Conservation (phyloP, 2,329 filamentous ascomycete species). For the Trichoderma atrobrunneum region DNA sequence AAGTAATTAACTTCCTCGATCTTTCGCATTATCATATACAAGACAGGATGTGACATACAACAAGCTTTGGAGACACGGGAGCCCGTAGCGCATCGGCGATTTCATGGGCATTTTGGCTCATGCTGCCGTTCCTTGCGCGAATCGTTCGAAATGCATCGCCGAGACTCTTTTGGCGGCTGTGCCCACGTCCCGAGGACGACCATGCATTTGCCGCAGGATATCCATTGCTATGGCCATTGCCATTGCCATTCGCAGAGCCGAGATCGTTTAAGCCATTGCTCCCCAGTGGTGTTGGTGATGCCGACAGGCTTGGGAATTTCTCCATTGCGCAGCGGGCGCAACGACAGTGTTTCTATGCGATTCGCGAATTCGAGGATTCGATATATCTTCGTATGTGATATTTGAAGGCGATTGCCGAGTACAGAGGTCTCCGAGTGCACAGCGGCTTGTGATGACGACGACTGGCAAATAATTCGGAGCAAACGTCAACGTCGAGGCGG, state of each 20-base stretch:
- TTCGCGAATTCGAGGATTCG: neutral
- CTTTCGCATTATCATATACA: neutral
- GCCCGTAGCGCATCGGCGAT: constrained; percentile 87
- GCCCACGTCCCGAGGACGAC: constrained; percentile 44
- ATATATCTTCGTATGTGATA: neutral
- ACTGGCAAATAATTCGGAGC: neutral
- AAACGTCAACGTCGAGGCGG: neutral
- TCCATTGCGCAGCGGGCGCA: constrained; percentile 41
- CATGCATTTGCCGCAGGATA: constrained; percentile 22
- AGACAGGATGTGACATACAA: constrained; percentile 32
- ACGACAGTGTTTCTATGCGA: neutral
- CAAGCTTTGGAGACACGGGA: constrained; percentile 68
- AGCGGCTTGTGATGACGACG: neutral
- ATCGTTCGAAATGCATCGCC: constrained; percentile 85
- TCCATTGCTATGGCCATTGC: constrained; percentile 7
- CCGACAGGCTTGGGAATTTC: constrained; percentile 57
- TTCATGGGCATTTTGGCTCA: constrained; percentile 90
- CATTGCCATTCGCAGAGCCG: constrained; percentile 30
- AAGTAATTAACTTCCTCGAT: neutral
- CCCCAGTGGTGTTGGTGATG: constrained; percentile 34
- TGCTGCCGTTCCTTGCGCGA: constrained; percentile 74
- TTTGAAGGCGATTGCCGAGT: neutral
- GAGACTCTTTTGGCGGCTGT: constrained; percentile 79
- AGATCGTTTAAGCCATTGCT: constrained; percentile 29
- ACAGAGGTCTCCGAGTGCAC: neutral